phyloP scores from a whole-genome alignment of 2,329 filamentous ascomycete genomes.

The Blastomyces gilchristii region DNA sequence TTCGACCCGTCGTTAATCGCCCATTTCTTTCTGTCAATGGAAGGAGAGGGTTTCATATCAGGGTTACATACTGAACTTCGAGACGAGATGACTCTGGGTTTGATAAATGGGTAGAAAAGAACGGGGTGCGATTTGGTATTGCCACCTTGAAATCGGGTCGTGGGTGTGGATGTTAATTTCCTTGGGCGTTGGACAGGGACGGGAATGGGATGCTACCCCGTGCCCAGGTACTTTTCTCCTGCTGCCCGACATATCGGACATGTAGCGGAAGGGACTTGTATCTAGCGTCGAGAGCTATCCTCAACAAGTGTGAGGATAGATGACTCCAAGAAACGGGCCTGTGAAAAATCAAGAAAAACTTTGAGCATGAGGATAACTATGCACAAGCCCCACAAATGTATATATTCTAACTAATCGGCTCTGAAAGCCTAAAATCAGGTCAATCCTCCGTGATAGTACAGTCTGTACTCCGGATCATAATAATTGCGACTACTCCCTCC shows the following conservation, averaged over 20 bases:
- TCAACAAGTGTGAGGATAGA: not conserved
- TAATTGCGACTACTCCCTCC: too few species aligned
- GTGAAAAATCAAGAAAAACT: not conserved
- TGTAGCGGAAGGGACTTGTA: not conserved
- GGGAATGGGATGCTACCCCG: not conserved
- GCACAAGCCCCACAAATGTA: not conserved
- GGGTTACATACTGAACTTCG: conserved; percentile 30
- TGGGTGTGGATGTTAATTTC: too few species aligned
- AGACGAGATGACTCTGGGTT: not conserved
- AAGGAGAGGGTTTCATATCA: conserved; percentile 41
- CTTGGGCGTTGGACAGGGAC: not conserved
- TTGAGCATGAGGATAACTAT: not conserved
- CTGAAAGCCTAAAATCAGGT: too few species aligned
- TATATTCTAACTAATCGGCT: too few species aligned
- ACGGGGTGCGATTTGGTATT: not conserved
- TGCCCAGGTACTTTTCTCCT: not conserved
- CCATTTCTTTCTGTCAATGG: conserved; percentile 38
- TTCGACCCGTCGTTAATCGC: conserved; percentile 41
- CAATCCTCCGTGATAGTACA: not conserved
- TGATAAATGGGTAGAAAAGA: not conserved
- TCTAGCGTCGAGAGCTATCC: not conserved
- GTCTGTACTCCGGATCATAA: too few species aligned
- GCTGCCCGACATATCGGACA: not conserved
- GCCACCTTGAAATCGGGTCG: not conserved
- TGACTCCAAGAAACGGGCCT: not conserved